Conservation (phyloP, 495 filamentous ascomycete genomes). For the Echria macrotheca region DNA sequence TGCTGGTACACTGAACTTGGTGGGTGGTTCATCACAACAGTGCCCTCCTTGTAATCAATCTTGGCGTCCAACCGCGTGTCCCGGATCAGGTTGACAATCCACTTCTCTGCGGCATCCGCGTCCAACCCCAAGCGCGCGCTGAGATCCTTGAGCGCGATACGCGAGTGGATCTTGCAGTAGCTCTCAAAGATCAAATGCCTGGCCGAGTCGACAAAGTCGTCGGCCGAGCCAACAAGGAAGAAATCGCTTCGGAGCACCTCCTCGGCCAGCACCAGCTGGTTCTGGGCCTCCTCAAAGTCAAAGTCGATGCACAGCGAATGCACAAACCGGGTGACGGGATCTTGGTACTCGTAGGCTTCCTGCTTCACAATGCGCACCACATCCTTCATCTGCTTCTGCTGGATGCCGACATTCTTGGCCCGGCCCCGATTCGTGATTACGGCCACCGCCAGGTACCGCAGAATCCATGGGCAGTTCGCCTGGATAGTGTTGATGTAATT, state of each 20-base stretch:
- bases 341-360: slow-evolving; percentile 94
- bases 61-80: slow-evolving; percentile 97
- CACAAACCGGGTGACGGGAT: slow-evolving; percentile 93
- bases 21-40: slow-evolving; percentile 98
- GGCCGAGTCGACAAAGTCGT: slow-evolving; percentile 89
- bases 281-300: slow-evolving; percentile 97
- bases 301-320: slow-evolving; percentile 96
- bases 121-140: slow-evolving; percentile 82
- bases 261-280: slow-evolving; percentile 83
- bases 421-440: slow-evolving; percentile 93
- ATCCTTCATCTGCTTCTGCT: slow-evolving; percentile 98
- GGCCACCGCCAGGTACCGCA: slow-evolving; percentile 89
- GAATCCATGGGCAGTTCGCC: slow-evolving; percentile 93
- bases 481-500: slow-evolving; percentile 99
- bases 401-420: slow-evolving; percentile 71
- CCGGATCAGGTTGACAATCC: slow-evolving; percentile 98
- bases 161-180: slow-evolving; percentile 99
- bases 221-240: slow-evolving; percentile 81
- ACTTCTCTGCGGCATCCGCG: slow-evolving; percentile 96
- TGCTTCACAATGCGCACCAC: slow-evolving; percentile 90
- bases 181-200: slow-evolving; percentile 94
- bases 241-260: slow-evolving; percentile 89
- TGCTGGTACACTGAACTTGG: slow-evolving; percentile 98
- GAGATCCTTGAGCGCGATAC: slow-evolving; percentile 96
- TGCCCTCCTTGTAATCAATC: slow-evolving; percentile 98